Evolutionary conservation across 768 basidiomycete genomes (phyloP), one percentile per base, ranked within the genome.

Genomic region (Tulasnella sp.): DNA sequence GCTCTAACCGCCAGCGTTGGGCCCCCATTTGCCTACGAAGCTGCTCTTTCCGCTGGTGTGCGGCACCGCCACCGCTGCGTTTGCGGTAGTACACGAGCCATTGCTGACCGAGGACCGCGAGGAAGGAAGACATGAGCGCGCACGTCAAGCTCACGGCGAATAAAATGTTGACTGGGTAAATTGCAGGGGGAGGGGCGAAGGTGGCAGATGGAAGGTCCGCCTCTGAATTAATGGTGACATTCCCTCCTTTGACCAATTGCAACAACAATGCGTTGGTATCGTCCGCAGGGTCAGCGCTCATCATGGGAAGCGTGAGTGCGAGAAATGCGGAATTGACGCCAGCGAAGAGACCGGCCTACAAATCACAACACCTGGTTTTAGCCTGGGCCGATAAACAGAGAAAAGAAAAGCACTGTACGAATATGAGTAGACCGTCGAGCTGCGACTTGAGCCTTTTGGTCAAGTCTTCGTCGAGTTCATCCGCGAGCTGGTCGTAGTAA

Each of bases 251-350:
- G 28, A 69, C 64, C 64, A 69, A 69, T 18, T 69, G 64, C 64
- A 69, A 34, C n/a, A 69, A 12, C 14, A 34, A 18, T 28, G 31
- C 64, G 64, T 69, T 69, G 2, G 64, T 69, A 37, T 69, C 64
- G 34, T 34, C 64, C 4, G 64, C 64, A 8, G 64, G 64, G 64
- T 69, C 64, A 14, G 64, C 64, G 64, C 64, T 69, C 64, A 69
- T 28, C 64, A 69, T 69, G n/a, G 64, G 64, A 69, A 69, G 64
- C n/a, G 64, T 69, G 31, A 69, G 64, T 5, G 64, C 64, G 34
- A 69, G 64, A 34, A 69, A 69, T 9, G 64, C 64, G 14, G 64
- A 69, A 69, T 69, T 69, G 64, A 69, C 64, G 4, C 64, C 64
- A 14, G 64, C 64, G 11, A 69, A 69, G 31, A 69, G 64, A 69